Evolutionary conservation across 805 yeast species (phyloP).

Genomic region (Candida takata): DNA sequence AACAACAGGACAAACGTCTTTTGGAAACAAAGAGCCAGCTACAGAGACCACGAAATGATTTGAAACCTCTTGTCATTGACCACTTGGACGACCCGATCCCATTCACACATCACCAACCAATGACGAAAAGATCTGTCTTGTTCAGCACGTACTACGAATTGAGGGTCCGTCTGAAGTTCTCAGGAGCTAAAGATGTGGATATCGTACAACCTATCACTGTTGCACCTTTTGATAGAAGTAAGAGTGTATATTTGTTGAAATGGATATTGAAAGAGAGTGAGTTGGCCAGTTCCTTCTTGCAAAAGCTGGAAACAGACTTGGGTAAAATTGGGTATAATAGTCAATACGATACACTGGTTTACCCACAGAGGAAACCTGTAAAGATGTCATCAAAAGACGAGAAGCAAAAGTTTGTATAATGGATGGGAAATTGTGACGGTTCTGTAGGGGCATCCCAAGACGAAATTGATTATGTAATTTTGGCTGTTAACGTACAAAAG

Average conservation of each 20-base stretch:
- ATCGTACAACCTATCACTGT: conserved; percentile 46
- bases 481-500: too few species aligned
- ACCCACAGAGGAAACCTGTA: conserved; percentile 24
- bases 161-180: conserved; percentile 34
- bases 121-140: conserved; percentile 44
- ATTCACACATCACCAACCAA: conserved; percentile 37
- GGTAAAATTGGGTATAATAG: conserved; percentile 29
- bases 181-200: conserved; percentile 45
- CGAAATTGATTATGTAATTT: too few species aligned
- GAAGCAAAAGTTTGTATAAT: conserved; percentile 16
- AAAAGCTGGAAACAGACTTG: conserved; percentile 22
- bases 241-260: conserved; percentile 42
- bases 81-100: conserved; percentile 23
- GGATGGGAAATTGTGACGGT: not conserved
- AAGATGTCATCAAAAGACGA: conserved; percentile 19
- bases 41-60: conserved; percentile 14
- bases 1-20: conserved; percentile 26
- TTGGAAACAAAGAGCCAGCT: conserved; percentile 13
- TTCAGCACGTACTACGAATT: conserved; percentile 47
- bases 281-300: conserved; percentile 27
- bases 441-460: too few species aligned
- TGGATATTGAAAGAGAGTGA: conserved; percentile 50
- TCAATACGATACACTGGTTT: conserved; percentile 26
- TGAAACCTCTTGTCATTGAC: conserved; percentile 25
- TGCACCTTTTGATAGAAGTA: conserved; percentile 43